A percentile compares a stretch with the other conserved stretches of the same genome.
Evolutionary conservation across 2,329 filamentous ascomycete species (phyloP).

Genomic region (Cadophora sp.): DNA sequence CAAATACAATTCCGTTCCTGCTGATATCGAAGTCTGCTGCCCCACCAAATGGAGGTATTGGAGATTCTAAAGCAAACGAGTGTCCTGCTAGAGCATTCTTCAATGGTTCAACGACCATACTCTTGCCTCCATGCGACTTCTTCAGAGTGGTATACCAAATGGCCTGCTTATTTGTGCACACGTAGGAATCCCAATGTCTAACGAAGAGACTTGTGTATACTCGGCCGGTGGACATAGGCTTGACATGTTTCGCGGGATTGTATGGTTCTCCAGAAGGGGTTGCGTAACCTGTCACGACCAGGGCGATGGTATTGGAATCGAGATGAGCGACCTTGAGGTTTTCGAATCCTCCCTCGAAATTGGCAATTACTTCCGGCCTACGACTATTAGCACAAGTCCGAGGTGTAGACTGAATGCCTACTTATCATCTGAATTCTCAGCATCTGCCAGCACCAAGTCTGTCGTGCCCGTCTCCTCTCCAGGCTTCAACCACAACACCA

Average conservation of each 20-base stretch:
- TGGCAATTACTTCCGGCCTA: slow-evolving; percentile 53
- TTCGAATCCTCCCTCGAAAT: slow-evolving; percentile 60
- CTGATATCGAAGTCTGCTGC: slow-evolving; percentile 81
- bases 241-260: slow-evolving; percentile 66
- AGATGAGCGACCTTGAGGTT: slow-evolving; percentile 65
- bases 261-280: slow-evolving; percentile 73
- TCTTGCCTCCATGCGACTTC: slow-evolving; percentile 40
- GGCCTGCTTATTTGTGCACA: slow-evolving; percentile 70
- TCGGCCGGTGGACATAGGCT: slow-evolving; percentile 67
- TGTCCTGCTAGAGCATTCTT: slow-evolving; percentile 65
- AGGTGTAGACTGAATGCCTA: slow-evolving; percentile 13
- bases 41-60: slow-evolving; percentile 80
- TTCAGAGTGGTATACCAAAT: slow-evolving; percentile 74
- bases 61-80: slow-evolving; percentile 61
- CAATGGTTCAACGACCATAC: slow-evolving; percentile 52
- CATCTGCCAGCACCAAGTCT: slow-evolving; percentile 39
- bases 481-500: slow-evolving; percentile 48
- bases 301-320: slow-evolving; percentile 55
- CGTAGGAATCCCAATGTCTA: slow-evolving; percentile 83
- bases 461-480: slow-evolving; percentile 58
- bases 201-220: slow-evolving; percentile 80
- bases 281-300: slow-evolving; percentile 68
- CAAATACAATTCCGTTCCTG: slow-evolving; percentile 70
- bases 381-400: slow-evolving; percentile 23
- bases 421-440: slow-evolving; percentile 35